Percentiles rank a stretch among this genome's conserved stretches.
phyloP scores from a whole-genome alignment of 2,329 filamentous ascomycete species.

The Penicillium concentricum region DNA sequence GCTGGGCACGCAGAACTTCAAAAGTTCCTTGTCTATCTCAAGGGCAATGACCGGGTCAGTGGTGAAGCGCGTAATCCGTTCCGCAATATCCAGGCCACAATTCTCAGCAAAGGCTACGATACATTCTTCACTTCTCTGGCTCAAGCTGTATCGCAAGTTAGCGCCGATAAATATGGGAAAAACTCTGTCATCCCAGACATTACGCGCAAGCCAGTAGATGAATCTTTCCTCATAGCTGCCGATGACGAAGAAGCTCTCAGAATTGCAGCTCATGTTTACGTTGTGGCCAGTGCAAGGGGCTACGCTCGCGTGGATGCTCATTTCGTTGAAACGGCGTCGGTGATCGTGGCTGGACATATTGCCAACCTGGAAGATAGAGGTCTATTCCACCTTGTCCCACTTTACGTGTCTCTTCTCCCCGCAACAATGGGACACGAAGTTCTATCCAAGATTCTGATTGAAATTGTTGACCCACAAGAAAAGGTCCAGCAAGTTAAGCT shows the following conservation, averaged over 20 bases:
- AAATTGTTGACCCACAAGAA: conserved; percentile 64
- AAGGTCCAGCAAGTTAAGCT: conserved; percentile 69
- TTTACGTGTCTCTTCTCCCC: conserved; percentile 81
- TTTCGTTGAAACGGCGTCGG: conserved; percentile 61
- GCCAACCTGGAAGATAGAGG: conserved; percentile 71
- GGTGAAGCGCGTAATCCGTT: conserved; percentile 45
- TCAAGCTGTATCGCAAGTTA: conserved; percentile 40
- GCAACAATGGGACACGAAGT: conserved; percentile 64
- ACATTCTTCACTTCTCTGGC: conserved; percentile 43
- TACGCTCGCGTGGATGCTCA: conserved; percentile 50
- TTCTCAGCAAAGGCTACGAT: conserved; percentile 45
- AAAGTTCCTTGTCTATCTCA: conserved; percentile 39
- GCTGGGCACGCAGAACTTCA: conserved; percentile 39
- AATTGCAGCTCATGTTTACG: conserved; percentile 65
- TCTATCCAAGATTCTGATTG: conserved; percentile 73
- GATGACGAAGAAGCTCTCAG: conserved; percentile 61
- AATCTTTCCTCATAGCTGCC: conserved; percentile 44
- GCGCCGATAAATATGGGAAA: conserved; percentile 25
- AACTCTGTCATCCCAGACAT: conserved; percentile 36
- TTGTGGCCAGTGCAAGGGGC: conserved; percentile 64
- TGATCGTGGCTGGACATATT: conserved; percentile 75
- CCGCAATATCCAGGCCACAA: conserved; percentile 44
- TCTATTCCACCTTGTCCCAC: conserved; percentile 75
- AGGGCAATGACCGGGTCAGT: conserved; percentile 35
- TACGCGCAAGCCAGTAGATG: conserved; percentile 54